Conservation (phyloP, 768 basidiomycete species). For the Stropharia rugosoannulata region DNA sequence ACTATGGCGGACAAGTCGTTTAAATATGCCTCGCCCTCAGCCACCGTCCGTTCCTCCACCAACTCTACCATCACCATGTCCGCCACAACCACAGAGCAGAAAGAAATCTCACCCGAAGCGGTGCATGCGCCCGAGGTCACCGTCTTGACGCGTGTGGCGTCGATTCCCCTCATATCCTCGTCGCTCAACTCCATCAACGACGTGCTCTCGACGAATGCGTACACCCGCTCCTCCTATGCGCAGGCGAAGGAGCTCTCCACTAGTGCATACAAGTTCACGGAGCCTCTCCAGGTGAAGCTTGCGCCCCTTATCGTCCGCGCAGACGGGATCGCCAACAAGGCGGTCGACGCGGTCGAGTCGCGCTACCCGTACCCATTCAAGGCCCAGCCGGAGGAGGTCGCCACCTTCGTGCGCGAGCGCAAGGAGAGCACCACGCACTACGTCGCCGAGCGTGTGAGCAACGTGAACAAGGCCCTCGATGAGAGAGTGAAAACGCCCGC, state of each 20-base stretch:
- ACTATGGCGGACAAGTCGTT: not conserved
- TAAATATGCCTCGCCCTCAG: not conserved
- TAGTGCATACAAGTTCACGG: constrained; percentile 59
- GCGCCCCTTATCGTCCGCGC: constrained; percentile 65
- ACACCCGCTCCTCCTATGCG: constrained; percentile 64
- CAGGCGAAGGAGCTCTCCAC: constrained; percentile 62
- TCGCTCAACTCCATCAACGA: constrained; percentile 59
- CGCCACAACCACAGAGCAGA: constrained; percentile 26
- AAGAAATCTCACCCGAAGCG: constrained; percentile 13
- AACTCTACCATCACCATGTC: constrained; percentile 12
- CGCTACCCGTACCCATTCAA: constrained; percentile 78
- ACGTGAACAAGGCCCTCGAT: constrained; percentile 63
- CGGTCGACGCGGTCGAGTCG: constrained; percentile 69
- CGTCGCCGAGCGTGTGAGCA: constrained; percentile 29
- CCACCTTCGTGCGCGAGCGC: constrained; percentile 54
- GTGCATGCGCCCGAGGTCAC: constrained; percentile 54
- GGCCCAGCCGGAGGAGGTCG: constrained; percentile 70
- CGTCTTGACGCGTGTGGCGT: constrained; percentile 59
- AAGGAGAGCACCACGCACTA: constrained; percentile 53
- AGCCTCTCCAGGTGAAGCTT: constrained; percentile 63
- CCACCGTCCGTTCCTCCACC: not conserved
- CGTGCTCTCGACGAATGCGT: constrained; percentile 56
- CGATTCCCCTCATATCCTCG: constrained; percentile 72
- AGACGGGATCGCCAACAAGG: constrained; percentile 71
- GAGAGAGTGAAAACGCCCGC: constrained; percentile 66